Evolutionary conservation across 139 green algal species (phyloP).

Genomic region (Yamagishiella unicocca): DNA sequence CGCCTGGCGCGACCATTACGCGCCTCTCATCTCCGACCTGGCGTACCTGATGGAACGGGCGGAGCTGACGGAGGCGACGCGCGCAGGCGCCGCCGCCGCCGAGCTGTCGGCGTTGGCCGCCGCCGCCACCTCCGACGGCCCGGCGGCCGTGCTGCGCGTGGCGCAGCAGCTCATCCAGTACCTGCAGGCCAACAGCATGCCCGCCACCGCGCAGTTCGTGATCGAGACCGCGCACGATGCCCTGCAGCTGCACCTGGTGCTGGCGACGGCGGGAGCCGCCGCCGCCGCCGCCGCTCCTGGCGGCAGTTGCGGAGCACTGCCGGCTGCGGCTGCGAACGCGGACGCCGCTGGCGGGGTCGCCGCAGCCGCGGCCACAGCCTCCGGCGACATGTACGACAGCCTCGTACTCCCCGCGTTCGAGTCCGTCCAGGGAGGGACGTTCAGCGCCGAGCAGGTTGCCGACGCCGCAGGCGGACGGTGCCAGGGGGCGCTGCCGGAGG

Average conservation of each 20-base stretch:
- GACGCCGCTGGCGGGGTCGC: too few species aligned
- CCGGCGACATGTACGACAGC: too few species aligned
- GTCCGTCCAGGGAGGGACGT: too few species aligned
- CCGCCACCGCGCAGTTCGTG: neutral
- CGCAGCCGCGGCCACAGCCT: too few species aligned
- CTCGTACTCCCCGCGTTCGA: too few species aligned
- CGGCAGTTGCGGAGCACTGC: too few species aligned
- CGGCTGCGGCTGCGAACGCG: neutral
- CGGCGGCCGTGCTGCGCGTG: constrained; percentile 22
- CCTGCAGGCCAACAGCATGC: constrained; percentile 36
- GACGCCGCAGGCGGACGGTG: too few species aligned
- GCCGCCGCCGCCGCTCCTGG: neutral
- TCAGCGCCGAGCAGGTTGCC: too few species aligned
- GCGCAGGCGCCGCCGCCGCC: neutral
- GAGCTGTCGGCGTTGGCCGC: neutral
- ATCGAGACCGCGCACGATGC: constrained; percentile 1
- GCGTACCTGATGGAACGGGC: constrained; percentile 42
- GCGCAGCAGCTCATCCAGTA: constrained; percentile 35
- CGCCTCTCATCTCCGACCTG: constrained; percentile 39
- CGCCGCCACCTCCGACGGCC: constrained; percentile 18
- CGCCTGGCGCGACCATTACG: constrained; percentile 46
- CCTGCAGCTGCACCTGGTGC: constrained; percentile 26
- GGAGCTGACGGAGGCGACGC: constrained; percentile 30
- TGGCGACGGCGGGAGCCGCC: neutral
- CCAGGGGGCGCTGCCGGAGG: too few species aligned